These are phyloP conservation scores for Clarireedia paspali DNA, from an alignment of 2,329 filamentous ascomycete genomes.

Conservation along the genomic window DNA sequence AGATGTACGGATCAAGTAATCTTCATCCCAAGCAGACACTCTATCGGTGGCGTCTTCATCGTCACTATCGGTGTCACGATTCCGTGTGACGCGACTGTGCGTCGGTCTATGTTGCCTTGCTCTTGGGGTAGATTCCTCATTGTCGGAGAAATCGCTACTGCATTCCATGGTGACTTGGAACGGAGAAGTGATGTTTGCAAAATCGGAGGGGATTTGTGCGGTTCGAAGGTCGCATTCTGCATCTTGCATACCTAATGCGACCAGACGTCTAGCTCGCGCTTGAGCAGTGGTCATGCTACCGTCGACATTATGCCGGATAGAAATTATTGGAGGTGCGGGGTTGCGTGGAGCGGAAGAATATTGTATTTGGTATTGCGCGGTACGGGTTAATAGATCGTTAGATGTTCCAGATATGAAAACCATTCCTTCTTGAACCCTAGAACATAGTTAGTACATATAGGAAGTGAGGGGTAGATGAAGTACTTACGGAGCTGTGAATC, in stretches of 20 bases:
- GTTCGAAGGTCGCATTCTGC: slow-evolving; percentile 36
- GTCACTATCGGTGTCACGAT: slow-evolving; percentile 12
- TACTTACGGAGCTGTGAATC: slow-evolving; percentile 81
- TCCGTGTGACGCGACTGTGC: slow-evolving; percentile 41
- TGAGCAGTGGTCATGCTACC: slow-evolving; percentile 40
- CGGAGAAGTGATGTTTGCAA: slow-evolving; percentile 38
- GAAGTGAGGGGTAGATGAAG: background rate
- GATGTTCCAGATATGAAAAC: slow-evolving; percentile 84
- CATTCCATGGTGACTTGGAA: slow-evolving; percentile 52
- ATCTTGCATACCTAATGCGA: slow-evolving; percentile 33
- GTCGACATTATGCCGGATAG: slow-evolving; percentile 45
- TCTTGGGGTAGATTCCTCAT: slow-evolving; percentile 26
- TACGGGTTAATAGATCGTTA: slow-evolving; percentile 66
- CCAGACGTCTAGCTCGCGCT: slow-evolving; percentile 38
- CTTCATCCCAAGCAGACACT: background rate
- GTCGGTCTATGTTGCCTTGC: background rate
- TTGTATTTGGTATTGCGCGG: slow-evolving; percentile 67
- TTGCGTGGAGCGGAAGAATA: slow-evolving; percentile 36
- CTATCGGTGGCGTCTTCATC: slow-evolving; percentile 14
- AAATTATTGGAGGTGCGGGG: slow-evolving; percentile 36
- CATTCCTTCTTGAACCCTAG: slow-evolving; percentile 80
- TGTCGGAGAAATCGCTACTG: slow-evolving; percentile 45
- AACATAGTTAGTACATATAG: slow-evolving; percentile 16
- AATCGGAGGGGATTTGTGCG: slow-evolving; percentile 51
- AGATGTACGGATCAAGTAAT: slow-evolving; percentile 4